These are phyloP conservation scores for Hordeum vulgare DNA, from an alignment of 176 grass and related monocot species.

Conservation along the genomic window MorexV3_pseudomolecules_assembly NC_058520.1:80859554-80860053, in stretches of 20 bases:
- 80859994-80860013: background rate
- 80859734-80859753: background rate
- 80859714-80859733: background rate
- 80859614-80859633: background rate
- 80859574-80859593: background rate
- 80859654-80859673: background rate
- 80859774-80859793: background rate
- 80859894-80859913: background rate
- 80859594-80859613: background rate
- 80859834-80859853: background rate
- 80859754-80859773: background rate
- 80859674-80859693: too few species aligned
- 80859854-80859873: background rate
- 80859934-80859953: background rate
- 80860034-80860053: background rate
- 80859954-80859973: background rate
- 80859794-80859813: too few species aligned
- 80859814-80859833: too few species aligned
- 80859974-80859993: constrained; percentile 20
- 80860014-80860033: background rate
- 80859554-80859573: background rate
- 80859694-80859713: background rate
- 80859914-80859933: background rate
- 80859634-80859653: too few species aligned
- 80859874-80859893: background rate